Percentiles rank a stretch among this genome's conserved stretches.
Conservation (phyloP, 257 asterid genomes). For the Mitragyna speciosa region DNA sequence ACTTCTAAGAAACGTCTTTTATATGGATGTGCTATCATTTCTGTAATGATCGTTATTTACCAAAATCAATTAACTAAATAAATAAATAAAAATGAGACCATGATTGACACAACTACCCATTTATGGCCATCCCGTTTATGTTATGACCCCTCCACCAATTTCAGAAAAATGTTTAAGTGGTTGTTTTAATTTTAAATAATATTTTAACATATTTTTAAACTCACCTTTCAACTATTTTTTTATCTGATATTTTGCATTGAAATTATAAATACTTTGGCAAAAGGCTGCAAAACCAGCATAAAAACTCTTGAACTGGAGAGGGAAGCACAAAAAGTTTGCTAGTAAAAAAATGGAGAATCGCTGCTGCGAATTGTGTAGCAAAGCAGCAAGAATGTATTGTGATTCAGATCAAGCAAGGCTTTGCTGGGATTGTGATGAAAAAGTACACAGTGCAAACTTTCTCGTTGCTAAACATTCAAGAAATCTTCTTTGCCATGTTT, state of each 20-base stretch:
- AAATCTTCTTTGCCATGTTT: slow-evolving; percentile 31
- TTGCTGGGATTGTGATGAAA: slow-evolving; percentile 37
- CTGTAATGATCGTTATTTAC: no score
- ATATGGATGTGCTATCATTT: no score
- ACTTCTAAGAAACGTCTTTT: no score
- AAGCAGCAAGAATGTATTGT: slow-evolving; percentile 30
- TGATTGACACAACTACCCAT: no score
- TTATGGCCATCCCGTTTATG: no score
- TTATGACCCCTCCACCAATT: no score
- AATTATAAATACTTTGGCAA: not conserved
- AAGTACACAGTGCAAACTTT: slow-evolving; percentile 34
- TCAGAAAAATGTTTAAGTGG: no score
- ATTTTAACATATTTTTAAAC: no score
- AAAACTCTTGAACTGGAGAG: not conserved
- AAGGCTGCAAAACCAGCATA: not conserved
- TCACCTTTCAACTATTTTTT: no score
- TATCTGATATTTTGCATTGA: not conserved
- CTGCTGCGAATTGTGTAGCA: slow-evolving; percentile 30
- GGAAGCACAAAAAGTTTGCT: not conserved
- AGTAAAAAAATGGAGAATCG: slow-evolving; percentile 17
- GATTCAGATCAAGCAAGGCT: slow-evolving; percentile 35
- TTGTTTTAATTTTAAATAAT: no score
- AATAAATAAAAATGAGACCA: no score
- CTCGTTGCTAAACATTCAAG: slow-evolving; percentile 35
- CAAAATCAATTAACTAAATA: no score